phyloP scores from a whole-genome alignment of 1,284 basidiomycete genomes.

The Fomitopsis pinicola region DNA sequence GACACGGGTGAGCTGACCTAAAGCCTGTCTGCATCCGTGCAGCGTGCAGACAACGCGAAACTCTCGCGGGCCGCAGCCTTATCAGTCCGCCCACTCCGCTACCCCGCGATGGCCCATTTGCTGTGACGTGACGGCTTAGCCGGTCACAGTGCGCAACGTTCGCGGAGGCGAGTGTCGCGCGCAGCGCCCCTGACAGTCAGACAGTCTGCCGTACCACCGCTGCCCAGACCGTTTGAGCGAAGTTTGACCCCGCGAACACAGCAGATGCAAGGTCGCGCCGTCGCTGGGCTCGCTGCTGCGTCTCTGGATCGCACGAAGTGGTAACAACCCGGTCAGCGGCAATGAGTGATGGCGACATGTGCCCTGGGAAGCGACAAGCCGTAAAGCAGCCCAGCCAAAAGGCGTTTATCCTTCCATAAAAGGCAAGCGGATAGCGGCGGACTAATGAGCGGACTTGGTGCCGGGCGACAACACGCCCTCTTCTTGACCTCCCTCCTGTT shows the following conservation, averaged over 20 bases:
- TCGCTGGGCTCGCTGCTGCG: too few species aligned
- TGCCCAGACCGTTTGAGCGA: not conserved
- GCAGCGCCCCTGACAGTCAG: too few species aligned
- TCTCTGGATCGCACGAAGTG: not conserved
- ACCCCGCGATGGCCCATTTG: not conserved
- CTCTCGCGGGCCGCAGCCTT: not conserved
- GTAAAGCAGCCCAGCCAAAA: not conserved
- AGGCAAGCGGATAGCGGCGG: conserved; percentile 11
- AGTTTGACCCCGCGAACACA: not conserved
- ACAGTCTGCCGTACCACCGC: too few species aligned
- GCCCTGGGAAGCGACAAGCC: conserved; percentile 1
- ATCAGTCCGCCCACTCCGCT: not conserved
- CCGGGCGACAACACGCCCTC: conserved; percentile 10
- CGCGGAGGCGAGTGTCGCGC: not conserved
- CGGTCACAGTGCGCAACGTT: not conserved
- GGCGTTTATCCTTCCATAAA: conserved; percentile 8
- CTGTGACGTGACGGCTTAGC: not conserved
- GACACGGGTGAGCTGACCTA: not conserved
- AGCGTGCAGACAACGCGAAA: not conserved
- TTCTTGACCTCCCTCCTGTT: conserved; percentile 8
- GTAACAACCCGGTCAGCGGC: not conserved
- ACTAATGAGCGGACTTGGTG: conserved; percentile 16
- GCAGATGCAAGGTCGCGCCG: not conserved
- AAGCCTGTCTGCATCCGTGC: not conserved
- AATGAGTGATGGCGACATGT: not conserved